Evolutionary conservation across 345 rosid genomes (phyloP).

Genomic region (Bruguiera gymnorhiza): DNA sequence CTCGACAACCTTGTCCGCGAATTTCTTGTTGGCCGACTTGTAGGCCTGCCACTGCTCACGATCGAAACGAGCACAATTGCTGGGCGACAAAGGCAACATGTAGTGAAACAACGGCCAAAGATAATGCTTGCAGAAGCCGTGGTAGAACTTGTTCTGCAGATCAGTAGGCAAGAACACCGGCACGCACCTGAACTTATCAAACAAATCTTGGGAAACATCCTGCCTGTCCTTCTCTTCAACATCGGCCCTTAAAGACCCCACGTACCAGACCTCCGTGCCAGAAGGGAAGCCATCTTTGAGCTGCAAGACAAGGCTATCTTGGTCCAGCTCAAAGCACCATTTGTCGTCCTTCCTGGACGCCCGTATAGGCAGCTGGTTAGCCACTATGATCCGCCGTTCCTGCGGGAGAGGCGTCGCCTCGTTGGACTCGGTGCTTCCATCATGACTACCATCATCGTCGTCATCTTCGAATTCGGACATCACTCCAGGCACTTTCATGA

Average conservation of each 20-base stretch:
- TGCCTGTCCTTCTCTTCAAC: constrained; percentile 54
- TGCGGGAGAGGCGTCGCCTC: neutral
- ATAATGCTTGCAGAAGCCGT: constrained; percentile 84
- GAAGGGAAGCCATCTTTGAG: constrained; percentile 63
- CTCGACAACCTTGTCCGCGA: constrained; percentile 60
- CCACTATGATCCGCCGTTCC: constrained; percentile 56
- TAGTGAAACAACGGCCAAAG: constrained; percentile 88
- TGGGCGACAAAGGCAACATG: constrained; percentile 52
- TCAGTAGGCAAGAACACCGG: constrained; percentile 64
- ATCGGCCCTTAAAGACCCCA: constrained; percentile 58
- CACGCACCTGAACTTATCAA: constrained; percentile 57
- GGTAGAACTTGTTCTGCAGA: constrained; percentile 51
- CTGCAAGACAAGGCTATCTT: constrained; percentile 49
- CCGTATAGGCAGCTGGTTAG: constrained; percentile 64
- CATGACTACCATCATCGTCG: constrained; percentile 2
- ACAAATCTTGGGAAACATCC: constrained; percentile 44
- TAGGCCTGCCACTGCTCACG: constrained; percentile 62
- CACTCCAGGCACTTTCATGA: constrained; percentile 33
- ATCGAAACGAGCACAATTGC: constrained; percentile 53
- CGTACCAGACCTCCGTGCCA: constrained; percentile 52
- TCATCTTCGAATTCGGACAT: constrained; percentile 33
- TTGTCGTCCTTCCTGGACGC: constrained; percentile 31
- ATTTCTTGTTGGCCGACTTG: constrained; percentile 51
- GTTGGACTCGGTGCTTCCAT: constrained; percentile 14
- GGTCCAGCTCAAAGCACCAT: constrained; percentile 63